These are phyloP conservation scores for Hanseniaspora pseudoguilliermondii DNA, from an alignment of 805 yeast species.

Conservation along the genomic window DNA sequence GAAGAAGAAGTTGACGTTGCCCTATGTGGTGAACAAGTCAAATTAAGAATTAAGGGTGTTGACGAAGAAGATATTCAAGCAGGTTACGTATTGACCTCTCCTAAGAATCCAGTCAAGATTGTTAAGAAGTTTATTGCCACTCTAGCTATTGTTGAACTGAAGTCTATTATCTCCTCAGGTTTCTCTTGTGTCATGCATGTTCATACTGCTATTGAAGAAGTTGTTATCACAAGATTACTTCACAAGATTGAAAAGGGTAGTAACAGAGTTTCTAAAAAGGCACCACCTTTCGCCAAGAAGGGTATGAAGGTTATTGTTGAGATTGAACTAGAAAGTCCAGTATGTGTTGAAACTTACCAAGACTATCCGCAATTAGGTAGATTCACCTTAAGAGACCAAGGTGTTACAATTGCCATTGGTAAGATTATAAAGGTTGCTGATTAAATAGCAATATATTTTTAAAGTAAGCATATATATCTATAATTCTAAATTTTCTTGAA, in stretches of 20 bases:
- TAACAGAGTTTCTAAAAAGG: constrained; percentile 87
- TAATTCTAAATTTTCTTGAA: neutral
- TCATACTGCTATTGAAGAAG: constrained; percentile 97
- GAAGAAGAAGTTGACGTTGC: constrained; percentile 89
- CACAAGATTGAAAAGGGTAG: constrained; percentile 95
- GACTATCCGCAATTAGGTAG: constrained; percentile 95
- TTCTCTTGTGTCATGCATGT: constrained; percentile 97
- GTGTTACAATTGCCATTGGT: constrained; percentile 96
- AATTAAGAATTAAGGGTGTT: constrained; percentile 82
- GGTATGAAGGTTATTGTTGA: constrained; percentile 97
- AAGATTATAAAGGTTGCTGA: constrained; percentile 81
- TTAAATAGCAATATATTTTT: constrained; percentile 12
- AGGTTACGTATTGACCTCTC: constrained; percentile 84
- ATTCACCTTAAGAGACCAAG: constrained; percentile 97
- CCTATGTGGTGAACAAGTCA: constrained; percentile 92
- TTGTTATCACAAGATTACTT: constrained; percentile 61
- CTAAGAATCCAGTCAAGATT: constrained; percentile 77
- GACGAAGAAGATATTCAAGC: constrained; percentile 92
- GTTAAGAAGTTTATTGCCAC: constrained; percentile 89
- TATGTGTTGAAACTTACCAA: constrained; percentile 84
- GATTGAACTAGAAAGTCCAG: constrained; percentile 71
- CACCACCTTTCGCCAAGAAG: constrained; percentile 96
- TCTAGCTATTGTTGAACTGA: constrained; percentile 91
- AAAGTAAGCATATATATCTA: neutral
- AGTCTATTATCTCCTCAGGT: constrained; percentile 87